These are phyloP conservation scores for Hymenoscyphus salicellus DNA, from an alignment of 2,329 filamentous ascomycete genomes.

Conservation along the genomic window DNA sequence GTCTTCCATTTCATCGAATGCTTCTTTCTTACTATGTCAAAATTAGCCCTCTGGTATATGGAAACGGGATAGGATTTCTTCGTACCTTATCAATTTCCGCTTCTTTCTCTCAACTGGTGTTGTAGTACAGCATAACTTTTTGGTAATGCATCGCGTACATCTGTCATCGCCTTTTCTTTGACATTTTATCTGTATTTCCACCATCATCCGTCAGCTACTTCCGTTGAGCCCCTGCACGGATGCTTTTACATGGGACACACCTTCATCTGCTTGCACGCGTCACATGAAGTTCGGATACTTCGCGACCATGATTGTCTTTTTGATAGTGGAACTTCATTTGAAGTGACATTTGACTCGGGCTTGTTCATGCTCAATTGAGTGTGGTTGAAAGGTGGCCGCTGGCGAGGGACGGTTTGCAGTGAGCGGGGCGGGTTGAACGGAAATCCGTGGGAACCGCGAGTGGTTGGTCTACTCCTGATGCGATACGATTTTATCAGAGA, in stretches of 20 bases:
- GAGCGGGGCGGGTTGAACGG: background rate
- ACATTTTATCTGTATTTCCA: slow-evolving; percentile 25
- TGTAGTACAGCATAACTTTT: slow-evolving; percentile 25
- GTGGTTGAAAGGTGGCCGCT: background rate
- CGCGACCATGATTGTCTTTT: slow-evolving; percentile 20
- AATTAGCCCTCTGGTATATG: slow-evolving; percentile 10
- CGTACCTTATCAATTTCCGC: slow-evolving; percentile 24
- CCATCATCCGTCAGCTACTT: slow-evolving; percentile 8
- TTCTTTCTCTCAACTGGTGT: slow-evolving; percentile 29
- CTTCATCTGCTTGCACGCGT: slow-evolving; percentile 30
- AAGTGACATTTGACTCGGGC: slow-evolving; percentile 11
- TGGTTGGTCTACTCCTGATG: background rate
- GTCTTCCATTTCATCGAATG: slow-evolving; percentile 25
- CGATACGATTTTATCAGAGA: too few species aligned
- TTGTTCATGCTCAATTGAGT: slow-evolving; percentile 18
- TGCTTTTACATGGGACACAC: background rate
- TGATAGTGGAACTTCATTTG: slow-evolving; percentile 9
- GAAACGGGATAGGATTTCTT: background rate
- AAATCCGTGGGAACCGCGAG: background rate
- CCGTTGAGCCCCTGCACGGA: slow-evolving; percentile 2
- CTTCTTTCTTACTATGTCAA: slow-evolving; percentile 15
- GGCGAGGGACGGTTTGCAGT: background rate
- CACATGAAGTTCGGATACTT: slow-evolving; percentile 29
- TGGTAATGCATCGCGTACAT: slow-evolving; percentile 23
- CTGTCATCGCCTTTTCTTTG: slow-evolving; percentile 22